Evolutionary conservation across 2,329 filamentous ascomycete genomes (phyloP), one percentile per base, ranked within the genome.

Genomic region (Botrytis paeoniae): DNA sequence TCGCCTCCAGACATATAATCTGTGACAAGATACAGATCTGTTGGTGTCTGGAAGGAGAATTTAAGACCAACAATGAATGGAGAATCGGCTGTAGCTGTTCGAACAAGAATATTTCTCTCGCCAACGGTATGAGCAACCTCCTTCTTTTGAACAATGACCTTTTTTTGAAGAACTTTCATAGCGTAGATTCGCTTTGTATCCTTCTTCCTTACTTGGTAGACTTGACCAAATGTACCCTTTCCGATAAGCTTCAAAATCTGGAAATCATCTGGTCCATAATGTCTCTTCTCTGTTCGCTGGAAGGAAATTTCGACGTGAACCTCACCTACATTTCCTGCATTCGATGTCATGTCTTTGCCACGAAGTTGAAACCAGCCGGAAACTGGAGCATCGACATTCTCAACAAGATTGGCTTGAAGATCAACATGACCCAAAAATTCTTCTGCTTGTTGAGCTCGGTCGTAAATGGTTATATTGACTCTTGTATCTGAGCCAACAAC

Each of bases 1-100:
- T 99, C 96, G 73, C 96, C 96, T 57, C 96, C 96, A 25, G 96
- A 99, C 96, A 99, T 98, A 85, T 98, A 99, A 81, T 98, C 96
- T 8, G 96, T 98, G 22, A 99, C 96, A n/a, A 99, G 87, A 81
- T 98, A 98, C 2, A 99, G 88, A 82, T 99, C 96, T 6, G 95
- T 96, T 1, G 95, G 93, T 0, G 96, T 98, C 82, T 99, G 96
- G 85, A 99, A 99, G 0, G 96, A 98, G 81, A 98, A 99, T 80
- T 99, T 99, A 79, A 99, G 87, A 12, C 95, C 95, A 59, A 99
- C 96, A 75, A 99, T 99, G 81, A 99, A 99, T 0, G 95, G 94
- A 25, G 96, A 99, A 76, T 98, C 94, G 0, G 95, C 91, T 84
- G 93, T 98, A 41, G 96, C 96, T 7, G 96, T 99, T 76, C 96